A percentile compares a stretch with the other conserved stretches of the same genome.
phyloP scores from a whole-genome alignment of 2,329 filamentous ascomycete genomes.

The Diaporthe humulicola region DNA sequence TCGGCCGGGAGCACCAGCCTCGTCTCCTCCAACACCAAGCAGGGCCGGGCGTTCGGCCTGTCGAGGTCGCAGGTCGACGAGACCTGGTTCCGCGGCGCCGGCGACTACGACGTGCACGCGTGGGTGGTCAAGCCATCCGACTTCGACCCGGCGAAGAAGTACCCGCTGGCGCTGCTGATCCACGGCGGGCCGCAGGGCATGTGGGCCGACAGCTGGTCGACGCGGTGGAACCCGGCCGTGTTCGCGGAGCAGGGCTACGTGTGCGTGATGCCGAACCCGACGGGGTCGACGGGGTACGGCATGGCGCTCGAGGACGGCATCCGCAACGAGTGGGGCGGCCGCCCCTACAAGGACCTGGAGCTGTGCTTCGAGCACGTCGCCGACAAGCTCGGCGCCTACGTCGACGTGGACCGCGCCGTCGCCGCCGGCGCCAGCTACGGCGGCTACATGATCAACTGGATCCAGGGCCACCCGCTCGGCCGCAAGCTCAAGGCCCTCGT shows the following conservation, averaged over 20 bases:
- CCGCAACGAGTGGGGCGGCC: slow-evolving; percentile 84
- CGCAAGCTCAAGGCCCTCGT: slow-evolving; percentile 90
- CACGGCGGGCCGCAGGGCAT: slow-evolving; percentile 87
- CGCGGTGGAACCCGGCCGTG: slow-evolving; percentile 87
- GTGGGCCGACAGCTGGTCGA: slow-evolving; percentile 83
- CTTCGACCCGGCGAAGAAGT: slow-evolving; percentile 79
- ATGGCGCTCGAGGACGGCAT: slow-evolving; percentile 84
- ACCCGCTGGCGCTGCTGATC: slow-evolving; percentile 83
- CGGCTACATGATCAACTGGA: slow-evolving; percentile 89
- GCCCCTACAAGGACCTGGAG: slow-evolving; percentile 86
- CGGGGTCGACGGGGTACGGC: slow-evolving; percentile 86
- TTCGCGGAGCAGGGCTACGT: slow-evolving; percentile 92
- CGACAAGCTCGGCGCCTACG: slow-evolving; percentile 70
- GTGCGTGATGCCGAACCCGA: slow-evolving; percentile 85
- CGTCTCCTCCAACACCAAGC: slow-evolving; percentile 75
- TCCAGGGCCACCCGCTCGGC: slow-evolving; percentile 87
- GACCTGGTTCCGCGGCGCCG: slow-evolving; percentile 77
- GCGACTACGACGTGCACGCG: slow-evolving; percentile 75
- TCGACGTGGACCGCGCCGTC: slow-evolving; percentile 78
- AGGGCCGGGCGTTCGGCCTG: slow-evolving; percentile 76
- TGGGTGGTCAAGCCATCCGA: slow-evolving; percentile 75
- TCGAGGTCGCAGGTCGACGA: slow-evolving; percentile 74
- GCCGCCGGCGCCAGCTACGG: slow-evolving; percentile 82
- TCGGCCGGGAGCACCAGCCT: slow-evolving; percentile 52
- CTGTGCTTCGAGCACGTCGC: slow-evolving; percentile 82